Conservation (phyloP, 2,329 filamentous ascomycete species). For the Pseudocercospora eumusae region DNA sequence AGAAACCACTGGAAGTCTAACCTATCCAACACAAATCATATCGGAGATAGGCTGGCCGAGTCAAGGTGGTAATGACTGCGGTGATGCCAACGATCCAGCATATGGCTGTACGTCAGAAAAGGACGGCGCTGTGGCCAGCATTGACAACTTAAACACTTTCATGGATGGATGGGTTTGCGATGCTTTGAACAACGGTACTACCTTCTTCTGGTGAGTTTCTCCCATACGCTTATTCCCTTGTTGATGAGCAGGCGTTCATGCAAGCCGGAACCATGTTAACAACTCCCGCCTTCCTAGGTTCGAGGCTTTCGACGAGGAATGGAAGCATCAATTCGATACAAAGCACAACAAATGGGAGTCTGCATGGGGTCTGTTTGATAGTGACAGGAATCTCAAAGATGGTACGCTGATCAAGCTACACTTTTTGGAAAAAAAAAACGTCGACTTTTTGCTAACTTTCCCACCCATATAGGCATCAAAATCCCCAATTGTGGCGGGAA, state of each 20-base stretch:
- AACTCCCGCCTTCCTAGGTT: constrained; percentile 57
- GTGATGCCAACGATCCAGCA: constrained; percentile 43
- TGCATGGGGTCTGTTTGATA: constrained; percentile 90
- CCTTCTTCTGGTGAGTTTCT: constrained; percentile 80
- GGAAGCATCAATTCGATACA: constrained; percentile 78
- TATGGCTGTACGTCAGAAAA: constrained; percentile 56
- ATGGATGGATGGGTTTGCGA: constrained; percentile 83
- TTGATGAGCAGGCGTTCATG: constrained; percentile 15
- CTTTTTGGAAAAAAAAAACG: not conserved
- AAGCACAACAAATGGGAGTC: constrained; percentile 76
- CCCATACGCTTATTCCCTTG: not conserved
- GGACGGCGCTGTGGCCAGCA: constrained; percentile 72
- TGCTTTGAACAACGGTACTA: constrained; percentile 75
- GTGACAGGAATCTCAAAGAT: constrained; percentile 77
- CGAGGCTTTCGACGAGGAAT: constrained; percentile 93
- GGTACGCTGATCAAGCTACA: constrained; percentile 48
- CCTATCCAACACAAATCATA: constrained; percentile 57
- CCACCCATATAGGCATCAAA: constrained; percentile 52
- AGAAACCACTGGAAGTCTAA: constrained; percentile 35
- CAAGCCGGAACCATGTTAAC: constrained; percentile 12
- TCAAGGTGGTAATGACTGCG: constrained; percentile 77
- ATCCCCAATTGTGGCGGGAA: constrained; percentile 86
- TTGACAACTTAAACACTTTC: constrained; percentile 81
- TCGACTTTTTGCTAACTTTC: not conserved
- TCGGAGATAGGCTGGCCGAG: constrained; percentile 91